These are phyloP conservation scores for Pichiaceae sp. DNA, from an alignment of 1,139 yeast genomes.

Conservation along the genomic window DNA sequence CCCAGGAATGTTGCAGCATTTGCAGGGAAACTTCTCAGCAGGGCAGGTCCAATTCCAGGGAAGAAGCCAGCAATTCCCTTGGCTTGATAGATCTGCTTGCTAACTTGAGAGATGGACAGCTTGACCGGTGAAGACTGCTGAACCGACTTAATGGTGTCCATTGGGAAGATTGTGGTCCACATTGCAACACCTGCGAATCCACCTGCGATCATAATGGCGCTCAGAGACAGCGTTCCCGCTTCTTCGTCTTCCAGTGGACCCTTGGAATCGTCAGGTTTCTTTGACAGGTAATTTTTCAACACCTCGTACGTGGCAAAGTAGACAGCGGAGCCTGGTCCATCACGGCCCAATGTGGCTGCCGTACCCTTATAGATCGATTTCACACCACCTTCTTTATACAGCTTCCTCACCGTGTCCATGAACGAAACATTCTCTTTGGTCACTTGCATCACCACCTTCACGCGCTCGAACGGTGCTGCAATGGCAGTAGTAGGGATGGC, in stretches of 20 bases:
- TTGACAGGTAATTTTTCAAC: constrained; percentile 42
- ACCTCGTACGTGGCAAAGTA: constrained; percentile 93
- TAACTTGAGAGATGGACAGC: constrained; percentile 57
- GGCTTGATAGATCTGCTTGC: constrained; percentile 49
- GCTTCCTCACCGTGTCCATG: constrained; percentile 54
- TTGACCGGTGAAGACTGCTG: constrained; percentile 58
- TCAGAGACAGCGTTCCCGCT: constrained; percentile 33
- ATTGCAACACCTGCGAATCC: constrained; percentile 93
- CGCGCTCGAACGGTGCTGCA: constrained; percentile 95
- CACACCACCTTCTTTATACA: constrained; percentile 77
- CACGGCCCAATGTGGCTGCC: constrained; percentile 86
- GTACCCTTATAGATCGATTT: constrained; percentile 86
- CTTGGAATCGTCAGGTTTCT: constrained; percentile 34
- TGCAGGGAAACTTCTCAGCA: constrained; percentile 93
- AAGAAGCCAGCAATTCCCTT: constrained; percentile 90
- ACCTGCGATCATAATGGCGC: constrained; percentile 82
- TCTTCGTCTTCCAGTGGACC: constrained; percentile 1
- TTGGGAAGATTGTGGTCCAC: constrained; percentile 97
- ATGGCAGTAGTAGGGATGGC: constrained; percentile 93
- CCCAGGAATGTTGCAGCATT: constrained; percentile 97
- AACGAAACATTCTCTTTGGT: constrained; percentile 36
- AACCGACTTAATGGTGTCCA: constrained; percentile 90
- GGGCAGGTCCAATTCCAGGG: constrained; percentile 97
- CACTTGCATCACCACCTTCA: constrained; percentile 87
- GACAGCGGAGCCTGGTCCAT: constrained; percentile 97